phyloP scores from a whole-genome alignment of 2,329 filamentous ascomycete species.

The Trichoderma asperellum region DNA sequence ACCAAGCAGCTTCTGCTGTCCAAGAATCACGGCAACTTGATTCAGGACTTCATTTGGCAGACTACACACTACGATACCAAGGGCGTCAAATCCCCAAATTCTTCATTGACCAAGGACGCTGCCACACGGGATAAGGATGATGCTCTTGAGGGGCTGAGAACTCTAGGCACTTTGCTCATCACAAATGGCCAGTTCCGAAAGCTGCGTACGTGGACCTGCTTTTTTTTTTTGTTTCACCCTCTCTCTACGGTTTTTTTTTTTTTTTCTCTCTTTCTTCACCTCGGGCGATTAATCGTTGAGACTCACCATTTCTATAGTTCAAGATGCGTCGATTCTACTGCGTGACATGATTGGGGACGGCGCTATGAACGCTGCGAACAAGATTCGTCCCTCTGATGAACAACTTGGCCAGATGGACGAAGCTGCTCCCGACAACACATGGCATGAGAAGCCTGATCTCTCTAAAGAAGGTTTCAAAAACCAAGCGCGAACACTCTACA shows the following conservation, averaged over 20 bases:
- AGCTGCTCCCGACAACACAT: slow-evolving; percentile 88
- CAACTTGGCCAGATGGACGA: slow-evolving; percentile 75
- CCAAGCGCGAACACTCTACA: slow-evolving; percentile 67
- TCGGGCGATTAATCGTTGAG: slow-evolving; percentile 16
- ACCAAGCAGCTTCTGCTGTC: slow-evolving; percentile 83
- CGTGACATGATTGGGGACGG: slow-evolving; percentile 93
- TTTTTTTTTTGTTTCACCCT: not conserved
- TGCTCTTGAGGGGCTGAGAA: slow-evolving; percentile 82
- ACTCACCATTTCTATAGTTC: slow-evolving; percentile 52
- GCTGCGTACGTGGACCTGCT: slow-evolving; percentile 62
- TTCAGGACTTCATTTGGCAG: slow-evolving; percentile 98
- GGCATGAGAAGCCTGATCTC: slow-evolving; percentile 84
- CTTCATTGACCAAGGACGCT: slow-evolving; percentile 73
- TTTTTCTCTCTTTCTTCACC: not conserved
- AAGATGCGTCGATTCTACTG: slow-evolving; percentile 77
- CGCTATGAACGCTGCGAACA: slow-evolving; percentile 75
- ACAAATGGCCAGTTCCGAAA: slow-evolving; percentile 97
- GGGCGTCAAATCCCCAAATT: slow-evolving; percentile 63
- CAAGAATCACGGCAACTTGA: slow-evolving; percentile 92
- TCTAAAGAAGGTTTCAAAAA: slow-evolving; percentile 70
- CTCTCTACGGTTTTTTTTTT: too few species aligned
- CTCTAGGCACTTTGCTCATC: slow-evolving; percentile 84
- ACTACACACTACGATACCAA: slow-evolving; percentile 74
- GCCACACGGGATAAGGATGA: slow-evolving; percentile 83
- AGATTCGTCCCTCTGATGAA: slow-evolving; percentile 77